These are phyloP conservation scores for Stephania yunnanensis DNA, from an alignment of 164 flowering plant genomes.

Conservation along the genomic window DNA sequence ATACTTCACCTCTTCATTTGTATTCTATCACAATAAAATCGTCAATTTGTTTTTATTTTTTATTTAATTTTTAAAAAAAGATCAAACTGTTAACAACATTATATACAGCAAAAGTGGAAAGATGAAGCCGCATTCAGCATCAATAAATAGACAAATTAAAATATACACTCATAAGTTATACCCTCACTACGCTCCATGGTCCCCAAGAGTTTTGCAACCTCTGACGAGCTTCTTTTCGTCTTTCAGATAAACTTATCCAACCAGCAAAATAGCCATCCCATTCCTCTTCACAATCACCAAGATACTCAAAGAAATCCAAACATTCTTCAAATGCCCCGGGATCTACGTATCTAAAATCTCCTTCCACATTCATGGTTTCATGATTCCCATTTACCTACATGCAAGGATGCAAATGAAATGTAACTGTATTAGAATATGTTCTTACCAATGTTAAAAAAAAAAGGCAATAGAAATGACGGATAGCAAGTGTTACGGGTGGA, in stretches of 20 bases:
- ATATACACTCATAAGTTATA: constrained; percentile 19
- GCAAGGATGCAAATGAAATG: background rate
- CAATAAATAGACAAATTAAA: background rate
- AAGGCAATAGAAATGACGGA: background rate
- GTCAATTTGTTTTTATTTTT: too few relatives aligned
- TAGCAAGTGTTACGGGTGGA: background rate
- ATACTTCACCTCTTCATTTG: too few relatives aligned
- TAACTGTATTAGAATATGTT: background rate
- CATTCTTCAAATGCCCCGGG: constrained; percentile 81
- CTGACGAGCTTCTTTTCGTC: constrained; percentile 45
- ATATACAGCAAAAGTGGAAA: background rate
- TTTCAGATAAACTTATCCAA: constrained; percentile 50
- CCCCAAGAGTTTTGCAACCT: constrained; percentile 50
- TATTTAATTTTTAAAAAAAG: too few relatives aligned
- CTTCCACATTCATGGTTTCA: constrained; percentile 97
- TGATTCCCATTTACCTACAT: constrained; percentile 91
- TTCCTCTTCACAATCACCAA: constrained; percentile 38
- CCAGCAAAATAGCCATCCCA: constrained; percentile 70
- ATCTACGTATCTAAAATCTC: constrained; percentile 89
- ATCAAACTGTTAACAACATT: too few relatives aligned
- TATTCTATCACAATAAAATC: too few relatives aligned
- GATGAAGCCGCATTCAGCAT: background rate
- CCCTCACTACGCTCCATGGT: constrained; percentile 77
- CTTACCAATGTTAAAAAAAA: background rate
- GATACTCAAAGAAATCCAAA: constrained; percentile 55